phyloP scores from a whole-genome alignment of 805 yeast species.

The Pichia exigua region DNA sequence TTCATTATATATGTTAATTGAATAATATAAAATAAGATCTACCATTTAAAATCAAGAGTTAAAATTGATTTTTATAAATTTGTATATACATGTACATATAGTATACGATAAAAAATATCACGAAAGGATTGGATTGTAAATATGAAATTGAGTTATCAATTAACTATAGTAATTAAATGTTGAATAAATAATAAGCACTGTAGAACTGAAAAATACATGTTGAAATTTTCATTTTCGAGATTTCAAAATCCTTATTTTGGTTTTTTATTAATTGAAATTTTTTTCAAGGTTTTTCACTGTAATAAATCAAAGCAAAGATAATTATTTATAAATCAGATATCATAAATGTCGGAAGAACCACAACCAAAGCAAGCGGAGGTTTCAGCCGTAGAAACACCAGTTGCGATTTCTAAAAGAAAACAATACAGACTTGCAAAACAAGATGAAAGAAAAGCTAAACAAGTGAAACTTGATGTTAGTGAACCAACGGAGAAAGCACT shows the following conservation, averaged over 20 bases:
- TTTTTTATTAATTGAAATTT: background rate
- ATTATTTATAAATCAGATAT: background rate
- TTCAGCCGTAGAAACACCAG: background rate
- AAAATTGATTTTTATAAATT: background rate
- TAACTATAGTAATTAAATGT: too few relatives aligned
- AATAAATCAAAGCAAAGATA: background rate
- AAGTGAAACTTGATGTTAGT: conserved; percentile 35
- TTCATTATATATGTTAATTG: background rate
- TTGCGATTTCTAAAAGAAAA: conserved; percentile 6
- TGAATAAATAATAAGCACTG: too few relatives aligned
- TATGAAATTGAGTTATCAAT: too few relatives aligned
- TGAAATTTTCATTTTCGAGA: background rate
- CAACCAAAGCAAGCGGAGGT: background rate
- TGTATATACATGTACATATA: background rate
- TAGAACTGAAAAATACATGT: background rate
- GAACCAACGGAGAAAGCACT: conserved; percentile 28
- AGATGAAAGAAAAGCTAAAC: conserved; percentile 42
- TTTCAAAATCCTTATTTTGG: background rate
- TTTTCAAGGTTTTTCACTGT: background rate
- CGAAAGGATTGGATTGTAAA: too few relatives aligned
- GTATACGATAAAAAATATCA: background rate
- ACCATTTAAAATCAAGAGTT: background rate
- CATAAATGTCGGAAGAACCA: background rate
- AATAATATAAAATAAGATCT: background rate
- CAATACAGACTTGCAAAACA: conserved; percentile 16